phyloP scores from a whole-genome alignment of 257 asterid genomes.

The Solanum virginianum region DNA sequence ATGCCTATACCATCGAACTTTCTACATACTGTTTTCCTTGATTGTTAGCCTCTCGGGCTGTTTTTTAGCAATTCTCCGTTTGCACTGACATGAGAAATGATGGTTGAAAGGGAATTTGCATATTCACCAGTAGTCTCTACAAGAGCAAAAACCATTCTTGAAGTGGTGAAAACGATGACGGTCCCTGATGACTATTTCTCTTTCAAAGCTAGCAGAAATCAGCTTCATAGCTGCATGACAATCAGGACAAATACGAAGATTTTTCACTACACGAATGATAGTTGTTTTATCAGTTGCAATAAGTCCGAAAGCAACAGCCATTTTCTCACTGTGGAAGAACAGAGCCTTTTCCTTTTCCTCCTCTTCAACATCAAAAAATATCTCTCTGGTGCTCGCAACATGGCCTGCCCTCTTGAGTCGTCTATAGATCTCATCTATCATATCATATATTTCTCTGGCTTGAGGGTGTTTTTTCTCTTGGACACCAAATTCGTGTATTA shows the following conservation, averaged over 20 bases:
- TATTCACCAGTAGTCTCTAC: conserved; percentile 8
- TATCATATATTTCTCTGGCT: background rate
- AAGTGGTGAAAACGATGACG: conserved; percentile 10
- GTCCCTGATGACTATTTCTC: conserved; percentile 10
- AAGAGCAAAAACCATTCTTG: conserved; percentile 8
- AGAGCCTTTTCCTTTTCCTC: conserved; percentile 10
- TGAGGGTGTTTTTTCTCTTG: conserved; percentile 9
- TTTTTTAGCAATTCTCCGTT: background rate
- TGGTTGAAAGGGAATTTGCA: background rate
- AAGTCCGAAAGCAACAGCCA: conserved; percentile 14
- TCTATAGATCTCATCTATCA: conserved; percentile 6
- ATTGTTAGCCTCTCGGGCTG: background rate
- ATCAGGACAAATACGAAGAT: conserved; percentile 11
- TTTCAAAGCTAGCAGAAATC: conserved; percentile 4
- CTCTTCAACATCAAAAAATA: conserved; percentile 12
- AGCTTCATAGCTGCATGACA: conserved; percentile 12
- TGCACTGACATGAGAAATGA: background rate
- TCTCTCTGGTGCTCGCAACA: conserved; percentile 9
- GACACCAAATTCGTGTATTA: conserved; percentile 10
- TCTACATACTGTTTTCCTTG: background rate
- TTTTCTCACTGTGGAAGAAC: conserved; percentile 9
- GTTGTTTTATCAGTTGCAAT: background rate
- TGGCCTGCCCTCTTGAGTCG: conserved; percentile 7
- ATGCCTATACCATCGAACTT: background rate
- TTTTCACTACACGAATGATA: conserved; percentile 8